Evolutionary conservation across 1,284 basidiomycete genomes (phyloP).

Genomic region (Heterobasidion annosum): DNA sequence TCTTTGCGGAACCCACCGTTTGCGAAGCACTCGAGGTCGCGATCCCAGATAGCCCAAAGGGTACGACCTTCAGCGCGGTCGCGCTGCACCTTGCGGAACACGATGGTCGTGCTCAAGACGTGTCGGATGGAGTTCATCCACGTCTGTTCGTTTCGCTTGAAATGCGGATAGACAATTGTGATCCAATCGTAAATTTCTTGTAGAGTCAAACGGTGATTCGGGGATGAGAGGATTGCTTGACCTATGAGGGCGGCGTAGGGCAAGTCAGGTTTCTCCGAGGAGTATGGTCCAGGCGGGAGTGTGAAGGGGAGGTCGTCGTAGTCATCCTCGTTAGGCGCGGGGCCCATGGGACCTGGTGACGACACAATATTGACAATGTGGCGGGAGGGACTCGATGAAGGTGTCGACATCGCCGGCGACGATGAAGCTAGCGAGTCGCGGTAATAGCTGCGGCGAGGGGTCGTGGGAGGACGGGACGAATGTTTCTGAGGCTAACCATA

Average conservation of each 20-base stretch:
- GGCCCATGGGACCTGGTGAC: constrained; percentile 67
- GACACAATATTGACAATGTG: constrained; percentile 60
- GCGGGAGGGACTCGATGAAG: constrained; percentile 35
- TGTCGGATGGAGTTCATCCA: constrained; percentile 94
- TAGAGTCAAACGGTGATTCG: constrained; percentile 78
- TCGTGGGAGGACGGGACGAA: constrained; percentile 8
- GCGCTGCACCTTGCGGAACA: constrained; percentile 63
- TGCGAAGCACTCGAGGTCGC: constrained; percentile 61
- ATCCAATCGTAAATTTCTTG: constrained; percentile 98
- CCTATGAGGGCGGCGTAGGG: constrained; percentile 96
- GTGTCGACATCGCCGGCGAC: constrained; percentile 41
- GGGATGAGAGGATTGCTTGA: constrained; percentile 84
- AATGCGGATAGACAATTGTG: constrained; percentile 88
- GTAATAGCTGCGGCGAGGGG: constrained; percentile 15
- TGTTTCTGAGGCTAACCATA: neutral
- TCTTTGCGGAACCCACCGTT: constrained; percentile 65
- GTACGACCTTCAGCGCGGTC: constrained; percentile 63
- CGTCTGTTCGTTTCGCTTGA: constrained; percentile 87
- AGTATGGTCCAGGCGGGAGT: constrained; percentile 79
- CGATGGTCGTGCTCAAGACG: constrained; percentile 76
- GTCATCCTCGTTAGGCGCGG: constrained; percentile 48
- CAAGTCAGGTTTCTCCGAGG: constrained; percentile 65
- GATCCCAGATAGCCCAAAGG: constrained; percentile 70
- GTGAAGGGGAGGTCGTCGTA: constrained; percentile 61
- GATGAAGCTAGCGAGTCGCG: constrained; percentile 33